phyloP scores from a whole-genome alignment of 768 basidiomycete species.

The Hypholoma fasciculare region DNA sequence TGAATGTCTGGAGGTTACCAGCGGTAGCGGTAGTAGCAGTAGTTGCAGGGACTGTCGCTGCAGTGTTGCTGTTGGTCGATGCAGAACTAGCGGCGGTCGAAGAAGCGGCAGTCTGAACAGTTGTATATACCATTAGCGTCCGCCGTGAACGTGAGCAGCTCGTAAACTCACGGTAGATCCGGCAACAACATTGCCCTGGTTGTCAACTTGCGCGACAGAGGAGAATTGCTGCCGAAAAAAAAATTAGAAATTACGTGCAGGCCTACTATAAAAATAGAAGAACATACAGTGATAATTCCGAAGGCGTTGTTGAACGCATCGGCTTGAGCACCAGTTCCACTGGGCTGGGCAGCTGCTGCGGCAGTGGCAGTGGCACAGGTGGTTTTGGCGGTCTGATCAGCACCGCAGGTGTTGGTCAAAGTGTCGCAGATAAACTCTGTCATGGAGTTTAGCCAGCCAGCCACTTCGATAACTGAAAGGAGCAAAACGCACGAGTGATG shows the following conservation, averaged over 20 bases:
- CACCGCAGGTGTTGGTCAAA: conserved; percentile 52
- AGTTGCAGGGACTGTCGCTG: conserved; percentile 4
- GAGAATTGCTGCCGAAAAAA: conserved; percentile 46
- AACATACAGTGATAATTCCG: conserved; percentile 44
- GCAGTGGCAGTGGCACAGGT: conserved; percentile 43
- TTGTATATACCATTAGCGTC: not conserved
- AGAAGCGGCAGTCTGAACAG: conserved; percentile 6
- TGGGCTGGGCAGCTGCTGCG: conserved; percentile 41
- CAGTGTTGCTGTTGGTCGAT: conserved; percentile 8
- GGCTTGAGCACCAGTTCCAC: conserved; percentile 52
- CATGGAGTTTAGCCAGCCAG: not conserved
- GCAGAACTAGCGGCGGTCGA: conserved; percentile 9
- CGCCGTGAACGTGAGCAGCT: not conserved
- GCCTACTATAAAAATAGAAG: not conserved
- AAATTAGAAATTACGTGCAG: not conserved
- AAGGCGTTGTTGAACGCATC: conserved; percentile 64
- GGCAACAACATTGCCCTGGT: conserved; percentile 40
- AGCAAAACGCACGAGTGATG: conserved; percentile 43
- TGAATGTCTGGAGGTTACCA: conserved; percentile 51
- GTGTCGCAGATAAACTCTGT: conserved; percentile 54
- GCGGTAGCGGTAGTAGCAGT: conserved; percentile 11
- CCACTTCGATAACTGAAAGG: not conserved
- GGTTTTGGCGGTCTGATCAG: conserved; percentile 50
- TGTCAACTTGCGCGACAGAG: conserved; percentile 38
- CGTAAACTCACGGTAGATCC: conserved; percentile 1